A percentile compares a stretch with the other conserved stretches of the same genome.
Conservation (phyloP, 257 asterid genomes). For the Leonotis leonurus region DNA sequence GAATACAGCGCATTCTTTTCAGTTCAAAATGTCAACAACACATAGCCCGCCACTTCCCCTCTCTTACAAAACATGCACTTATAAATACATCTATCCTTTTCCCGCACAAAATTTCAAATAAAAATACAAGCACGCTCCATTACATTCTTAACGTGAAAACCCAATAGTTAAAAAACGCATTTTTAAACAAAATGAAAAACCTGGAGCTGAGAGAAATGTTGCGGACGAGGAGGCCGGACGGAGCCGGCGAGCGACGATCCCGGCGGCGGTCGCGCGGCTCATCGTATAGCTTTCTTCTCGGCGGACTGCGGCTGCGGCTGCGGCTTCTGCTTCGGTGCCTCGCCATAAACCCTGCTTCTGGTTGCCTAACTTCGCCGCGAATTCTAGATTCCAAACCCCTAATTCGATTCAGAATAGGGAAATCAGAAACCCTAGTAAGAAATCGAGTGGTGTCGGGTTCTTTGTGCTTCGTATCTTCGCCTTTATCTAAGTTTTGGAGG, state of each 20-base stretch:
- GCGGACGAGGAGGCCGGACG: constrained; percentile 90
- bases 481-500: constrained; percentile 16
- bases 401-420: background rate
- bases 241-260: constrained; percentile 75
- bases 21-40: too few relatives aligned
- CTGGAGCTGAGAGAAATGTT: constrained; percentile 80
- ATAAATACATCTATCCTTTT: too few relatives aligned
- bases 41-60: too few relatives aligned
- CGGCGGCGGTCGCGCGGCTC: constrained; percentile 67
- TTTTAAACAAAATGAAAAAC: constrained; percentile 15
- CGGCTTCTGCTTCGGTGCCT: constrained; percentile 65
- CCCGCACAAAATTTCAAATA: too few relatives aligned
- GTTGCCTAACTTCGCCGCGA: background rate
- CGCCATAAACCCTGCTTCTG: constrained; percentile 42
- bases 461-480: background rate
- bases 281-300: constrained; percentile 63
- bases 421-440: constrained; percentile 17
- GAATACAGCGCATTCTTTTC: too few relatives aligned
- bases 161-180: background rate
- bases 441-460: background rate
- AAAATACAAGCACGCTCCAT: background rate
- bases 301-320: constrained; percentile 65
- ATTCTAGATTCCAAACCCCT: background rate
- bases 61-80: too few relatives aligned
- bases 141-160: background rate